Percentiles rank a stretch among this genome's conserved stretches.
phyloP scores from a whole-genome alignment of 768 basidiomycete genomes.

The Amylocystis lapponica region DNA sequence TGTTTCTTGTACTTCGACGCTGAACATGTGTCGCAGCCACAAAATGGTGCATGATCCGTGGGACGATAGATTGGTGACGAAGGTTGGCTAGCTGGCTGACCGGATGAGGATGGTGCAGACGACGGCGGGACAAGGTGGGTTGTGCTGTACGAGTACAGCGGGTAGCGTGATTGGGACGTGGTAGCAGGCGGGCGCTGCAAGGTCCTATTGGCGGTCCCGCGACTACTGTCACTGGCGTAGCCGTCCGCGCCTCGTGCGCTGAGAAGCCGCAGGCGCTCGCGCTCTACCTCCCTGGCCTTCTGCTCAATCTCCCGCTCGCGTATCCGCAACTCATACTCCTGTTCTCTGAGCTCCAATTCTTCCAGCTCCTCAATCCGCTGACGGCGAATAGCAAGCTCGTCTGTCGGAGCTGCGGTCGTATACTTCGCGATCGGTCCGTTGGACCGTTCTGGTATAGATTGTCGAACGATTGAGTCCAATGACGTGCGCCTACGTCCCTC shows the following conservation, averaged over 20 bases:
- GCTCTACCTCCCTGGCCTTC: conserved; percentile 51
- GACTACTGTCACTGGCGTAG: conserved; percentile 25
- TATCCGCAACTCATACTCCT: conserved; percentile 35
- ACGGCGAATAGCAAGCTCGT: conserved; percentile 30
- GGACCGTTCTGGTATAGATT: background rate
- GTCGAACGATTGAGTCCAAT: conserved; percentile 8
- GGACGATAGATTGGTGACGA: conserved; percentile 18
- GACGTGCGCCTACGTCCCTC: conserved; percentile 12
- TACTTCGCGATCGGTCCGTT: conserved; percentile 2
- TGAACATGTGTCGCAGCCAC: conserved; percentile 63
- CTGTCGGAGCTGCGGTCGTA: conserved; percentile 8
- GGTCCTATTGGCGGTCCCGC: conserved; percentile 19
- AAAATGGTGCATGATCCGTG: conserved; percentile 52
- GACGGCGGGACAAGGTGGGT: conserved; percentile 37
- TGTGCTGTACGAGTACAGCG: conserved; percentile 36
- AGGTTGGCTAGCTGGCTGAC: conserved; percentile 19
- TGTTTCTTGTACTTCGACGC: conserved; percentile 44
- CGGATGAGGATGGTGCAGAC: conserved; percentile 4
- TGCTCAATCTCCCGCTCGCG: conserved; percentile 45
- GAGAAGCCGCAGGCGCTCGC: conserved; percentile 40
- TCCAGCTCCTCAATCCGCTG: conserved; percentile 45
- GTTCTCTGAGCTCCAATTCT: conserved; percentile 48
- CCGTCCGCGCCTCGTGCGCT: conserved; percentile 28
- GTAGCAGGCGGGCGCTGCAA: conserved; percentile 8
- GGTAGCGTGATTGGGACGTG: conserved; percentile 12